Evolutionary conservation across 78 protist genomes (phyloP).

Genomic region (Planoprotostelium fungivorum): DNA sequence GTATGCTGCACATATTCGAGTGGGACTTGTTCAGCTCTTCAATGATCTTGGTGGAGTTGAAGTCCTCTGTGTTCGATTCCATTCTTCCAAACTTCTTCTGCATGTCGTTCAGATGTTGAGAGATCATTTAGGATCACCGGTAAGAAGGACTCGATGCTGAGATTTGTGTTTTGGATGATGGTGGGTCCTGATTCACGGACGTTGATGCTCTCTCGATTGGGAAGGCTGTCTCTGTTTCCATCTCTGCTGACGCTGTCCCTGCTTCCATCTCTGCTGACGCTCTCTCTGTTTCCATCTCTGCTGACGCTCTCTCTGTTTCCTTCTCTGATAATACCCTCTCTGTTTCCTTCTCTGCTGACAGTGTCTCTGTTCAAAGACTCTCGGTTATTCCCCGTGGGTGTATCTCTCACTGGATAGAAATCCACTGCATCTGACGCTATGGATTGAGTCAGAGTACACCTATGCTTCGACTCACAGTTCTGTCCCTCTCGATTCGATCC

Average conservation of each 20-base stretch:
- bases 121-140: neutral
- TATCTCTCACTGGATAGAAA: too few species aligned
- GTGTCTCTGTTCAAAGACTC: too few species aligned
- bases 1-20: neutral
- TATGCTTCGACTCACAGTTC: too few species aligned
- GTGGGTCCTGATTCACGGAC: neutral
- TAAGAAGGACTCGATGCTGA: neutral
- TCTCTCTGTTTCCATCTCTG: neutral
- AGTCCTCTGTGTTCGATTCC: neutral
- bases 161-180: neutral
- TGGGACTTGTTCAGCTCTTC: neutral
- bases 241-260: neutral
- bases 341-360: neutral
- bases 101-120: neutral
- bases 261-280: neutral
- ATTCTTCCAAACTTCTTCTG: neutral
- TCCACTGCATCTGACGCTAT: too few species aligned
- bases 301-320: neutral
- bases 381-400: too few species aligned
- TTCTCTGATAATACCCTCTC: neutral
- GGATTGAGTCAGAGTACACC: too few species aligned
- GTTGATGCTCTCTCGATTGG: too few species aligned
- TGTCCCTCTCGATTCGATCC: too few species aligned
- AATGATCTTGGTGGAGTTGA: neutral
- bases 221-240: neutral